Conservation (phyloP, 768 basidiomycete species). For the Multifurca ochricompacta region DNA sequence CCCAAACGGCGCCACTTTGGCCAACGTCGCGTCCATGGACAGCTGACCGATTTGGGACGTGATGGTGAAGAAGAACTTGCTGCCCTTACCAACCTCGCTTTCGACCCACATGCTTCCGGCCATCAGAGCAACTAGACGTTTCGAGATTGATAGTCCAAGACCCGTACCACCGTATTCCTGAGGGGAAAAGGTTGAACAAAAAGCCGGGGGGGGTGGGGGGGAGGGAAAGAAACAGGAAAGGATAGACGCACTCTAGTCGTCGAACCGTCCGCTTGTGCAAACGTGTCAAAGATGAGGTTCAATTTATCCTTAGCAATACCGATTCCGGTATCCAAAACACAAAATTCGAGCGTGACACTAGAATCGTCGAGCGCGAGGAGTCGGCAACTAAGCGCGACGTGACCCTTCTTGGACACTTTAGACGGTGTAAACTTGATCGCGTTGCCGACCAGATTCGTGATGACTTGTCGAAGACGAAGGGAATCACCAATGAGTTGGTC, state of each 20-base stretch:
- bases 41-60: conserved; percentile 74
- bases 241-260: conserved; percentile 74
- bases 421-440: conserved; percentile 95
- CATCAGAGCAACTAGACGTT: conserved; percentile 95
- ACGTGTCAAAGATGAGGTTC: conserved; percentile 97
- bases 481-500: conserved; percentile 98
- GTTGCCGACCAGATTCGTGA: conserved; percentile 92
- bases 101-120: conserved; percentile 99
- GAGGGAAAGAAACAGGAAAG: neutral
- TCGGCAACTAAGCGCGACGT: conserved; percentile 83
- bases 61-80: conserved; percentile 96
- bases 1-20: conserved; percentile 80
- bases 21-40: conserved; percentile 61
- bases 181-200: neutral
- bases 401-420: conserved; percentile 71
- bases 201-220: too few relatives aligned
- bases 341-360: conserved; percentile 90
- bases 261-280: conserved; percentile 97
- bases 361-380: conserved; percentile 72
- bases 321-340: conserved; percentile 96
- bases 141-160: conserved; percentile 93
- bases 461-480: conserved; percentile 87
- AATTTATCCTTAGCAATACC: conserved; percentile 98
- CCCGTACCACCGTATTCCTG: conserved; percentile 98
- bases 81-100: conserved; percentile 86